phyloP scores from a whole-genome alignment of 176 grass and related monocot species.

The Avena eriantha region DNA sequence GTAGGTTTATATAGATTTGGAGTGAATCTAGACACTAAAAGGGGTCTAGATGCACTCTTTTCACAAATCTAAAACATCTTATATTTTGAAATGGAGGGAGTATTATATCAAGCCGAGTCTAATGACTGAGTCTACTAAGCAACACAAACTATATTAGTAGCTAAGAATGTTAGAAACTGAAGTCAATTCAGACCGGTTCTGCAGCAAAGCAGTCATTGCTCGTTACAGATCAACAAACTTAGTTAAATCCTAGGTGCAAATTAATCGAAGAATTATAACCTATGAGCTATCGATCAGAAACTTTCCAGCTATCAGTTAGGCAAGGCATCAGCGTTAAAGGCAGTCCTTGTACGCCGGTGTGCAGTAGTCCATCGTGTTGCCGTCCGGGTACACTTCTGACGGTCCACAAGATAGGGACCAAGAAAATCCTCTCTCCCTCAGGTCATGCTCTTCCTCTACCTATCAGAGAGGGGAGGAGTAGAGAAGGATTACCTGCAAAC shows the following conservation, averaged over 20 bases:
- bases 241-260: slow-evolving; percentile 7
- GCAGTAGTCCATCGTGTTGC: slow-evolving; percentile 76
- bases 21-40: no score
- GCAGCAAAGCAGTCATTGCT: neutral
- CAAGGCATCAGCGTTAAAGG: slow-evolving; percentile 67
- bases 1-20: no score
- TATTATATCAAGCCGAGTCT: no score
- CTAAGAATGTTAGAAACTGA: slow-evolving; percentile 23
- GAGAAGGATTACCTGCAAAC: no score
- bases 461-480: no score
- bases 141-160: neutral
- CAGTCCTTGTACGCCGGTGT: slow-evolving; percentile 75
- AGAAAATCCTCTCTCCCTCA: no score
- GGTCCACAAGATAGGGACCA: slow-evolving; percentile 68
- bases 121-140: no score
- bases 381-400: slow-evolving; percentile 69
- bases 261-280: slow-evolving; percentile 32
- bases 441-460: no score
- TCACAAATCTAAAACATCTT: no score
- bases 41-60: no score
- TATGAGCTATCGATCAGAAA: slow-evolving; percentile 22
- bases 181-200: slow-evolving; percentile 26
- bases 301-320: slow-evolving; percentile 10
- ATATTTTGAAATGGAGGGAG: no score
- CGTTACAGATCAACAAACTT: slow-evolving; percentile 41